Evolutionary conservation across 345 rosid genomes (phyloP), one percentile per base, ranked within the genome.

Genomic region (Eucalyptus guilfoylei): DNA sequence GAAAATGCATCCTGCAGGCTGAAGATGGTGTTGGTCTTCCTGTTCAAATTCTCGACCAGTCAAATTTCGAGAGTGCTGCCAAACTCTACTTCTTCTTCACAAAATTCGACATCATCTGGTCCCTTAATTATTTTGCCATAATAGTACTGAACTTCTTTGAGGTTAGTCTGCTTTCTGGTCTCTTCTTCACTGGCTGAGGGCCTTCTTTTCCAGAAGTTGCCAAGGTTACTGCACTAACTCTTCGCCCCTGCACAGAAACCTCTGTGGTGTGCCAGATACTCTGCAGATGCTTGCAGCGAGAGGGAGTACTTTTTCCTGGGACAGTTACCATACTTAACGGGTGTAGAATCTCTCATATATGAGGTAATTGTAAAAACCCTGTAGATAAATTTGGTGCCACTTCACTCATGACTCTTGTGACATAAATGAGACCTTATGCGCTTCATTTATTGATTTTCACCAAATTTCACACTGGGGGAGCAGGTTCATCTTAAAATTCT

Each of bases 1-100:
- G 86, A 80, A 24, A 62, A 67, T 91, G 55, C 88, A 26, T 55
- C 88, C 54, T 90, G 83, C 92, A 98, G 99, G 99, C 99, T 87
- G 98, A 94, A 93, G 99, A 98, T 92, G 99, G 99, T 49, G 91
- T 95, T 48, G 99, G 99, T 21, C 92, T 98, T 49, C 98, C 99
- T 1, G 99, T 95, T 93, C 92, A 98, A 92, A 92, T 98, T 81
- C 99, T 98, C 69, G 96, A 95, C 86, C 95, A 95, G 67, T 89
- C 95, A 40, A 92, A 92, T 91, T 98, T 98, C 26, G 96, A 92
- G 49, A 91, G 89, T 86, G 92, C 96, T 90, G 95, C 96, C 28
- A 96, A 93, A 90, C 87, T 86, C 88, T 98, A 98, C 90, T 98
- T 98, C 86, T 4, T 92, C 87, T 98, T 92, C 91, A 92, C 91